A percentile compares a stretch with the other conserved stretches of the same genome.
Conservation (phyloP, 2,329 filamentous ascomycete genomes). For the Zalaria obscura region DNA sequence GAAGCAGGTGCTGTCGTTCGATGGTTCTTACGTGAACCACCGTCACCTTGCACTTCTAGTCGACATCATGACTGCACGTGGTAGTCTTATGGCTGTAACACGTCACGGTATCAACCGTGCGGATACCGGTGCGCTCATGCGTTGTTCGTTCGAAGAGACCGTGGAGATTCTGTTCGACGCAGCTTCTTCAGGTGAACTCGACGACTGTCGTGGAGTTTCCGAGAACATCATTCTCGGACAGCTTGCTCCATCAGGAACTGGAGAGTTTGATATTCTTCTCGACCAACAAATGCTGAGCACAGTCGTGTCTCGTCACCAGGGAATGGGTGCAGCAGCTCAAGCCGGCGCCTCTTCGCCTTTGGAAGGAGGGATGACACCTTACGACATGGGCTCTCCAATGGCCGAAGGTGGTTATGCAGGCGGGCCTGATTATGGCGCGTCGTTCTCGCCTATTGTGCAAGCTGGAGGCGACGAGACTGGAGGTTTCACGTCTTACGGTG, state of each 20-base stretch:
- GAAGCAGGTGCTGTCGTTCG: constrained; percentile 87
- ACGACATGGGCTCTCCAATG: constrained; percentile 58
- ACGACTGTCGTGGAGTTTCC: constrained; percentile 95
- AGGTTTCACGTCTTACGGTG: constrained; percentile 51
- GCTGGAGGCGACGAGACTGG: constrained; percentile 45
- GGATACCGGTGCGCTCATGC: constrained; percentile 95
- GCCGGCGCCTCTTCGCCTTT: constrained; percentile 56
- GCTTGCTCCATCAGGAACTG: constrained; percentile 91
- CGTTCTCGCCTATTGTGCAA: constrained; percentile 63
- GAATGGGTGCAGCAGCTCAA: constrained; percentile 53
- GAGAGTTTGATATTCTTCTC: constrained; percentile 84
- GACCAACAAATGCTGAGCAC: constrained; percentile 94
- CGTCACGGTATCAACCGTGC: constrained; percentile 97
- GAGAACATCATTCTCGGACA: constrained; percentile 98
- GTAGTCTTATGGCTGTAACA: constrained; percentile 88
- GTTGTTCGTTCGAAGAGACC: constrained; percentile 98
- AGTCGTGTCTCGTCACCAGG: constrained; percentile 57
- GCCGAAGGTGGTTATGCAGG: constrained; percentile 47
- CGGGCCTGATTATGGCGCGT: constrained; percentile 46
- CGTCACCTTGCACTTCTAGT: constrained; percentile 89
- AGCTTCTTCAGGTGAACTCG: constrained; percentile 83
- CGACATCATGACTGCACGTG: constrained; percentile 95
- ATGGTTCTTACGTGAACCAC: constrained; percentile 98
- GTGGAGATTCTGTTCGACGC: constrained; percentile 96
- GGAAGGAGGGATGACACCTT: constrained; percentile 77